Percentiles rank a stretch among this genome's conserved stretches.
Conservation (phyloP, 495 filamentous ascomycete species). For the Aspergillus taichungensis region DNA sequence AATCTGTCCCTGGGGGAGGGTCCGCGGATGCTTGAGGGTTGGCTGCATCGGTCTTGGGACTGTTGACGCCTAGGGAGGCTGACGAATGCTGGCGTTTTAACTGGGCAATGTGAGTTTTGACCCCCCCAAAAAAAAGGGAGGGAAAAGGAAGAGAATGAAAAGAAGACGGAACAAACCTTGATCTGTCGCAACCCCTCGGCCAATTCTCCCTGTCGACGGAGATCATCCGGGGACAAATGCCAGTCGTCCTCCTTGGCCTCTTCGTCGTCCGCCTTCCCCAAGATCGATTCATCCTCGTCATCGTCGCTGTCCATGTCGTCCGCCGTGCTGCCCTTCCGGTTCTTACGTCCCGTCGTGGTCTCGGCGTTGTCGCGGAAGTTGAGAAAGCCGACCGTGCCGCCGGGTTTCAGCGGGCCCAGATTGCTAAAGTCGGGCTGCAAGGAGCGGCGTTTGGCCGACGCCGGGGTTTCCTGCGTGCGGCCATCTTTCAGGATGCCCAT, state of each 20-base stretch:
- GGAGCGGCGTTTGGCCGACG: slow-evolving; percentile 61
- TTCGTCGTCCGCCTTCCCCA: slow-evolving; percentile 58
- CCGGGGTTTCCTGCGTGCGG: slow-evolving; percentile 49
- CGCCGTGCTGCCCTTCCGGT: slow-evolving; percentile 43
- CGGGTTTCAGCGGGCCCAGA: slow-evolving; percentile 74
- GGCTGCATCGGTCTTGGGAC: slow-evolving; percentile 23
- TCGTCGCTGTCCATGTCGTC: slow-evolving; percentile 69
- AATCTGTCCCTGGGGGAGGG: slow-evolving; percentile 26
- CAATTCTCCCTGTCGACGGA: slow-evolving; percentile 72
- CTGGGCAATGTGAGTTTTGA: slow-evolving; percentile 37
- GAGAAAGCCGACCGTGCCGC: slow-evolving; percentile 79
- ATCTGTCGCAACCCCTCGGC: slow-evolving; percentile 88
- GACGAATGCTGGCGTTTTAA: slow-evolving; percentile 92
- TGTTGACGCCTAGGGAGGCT: slow-evolving; percentile 53
- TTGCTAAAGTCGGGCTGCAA: slow-evolving; percentile 72
- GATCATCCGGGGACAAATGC: slow-evolving; percentile 66
- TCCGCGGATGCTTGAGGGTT: slow-evolving; percentile 38
- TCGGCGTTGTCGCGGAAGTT: slow-evolving; percentile 72
- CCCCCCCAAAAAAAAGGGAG: neutral
- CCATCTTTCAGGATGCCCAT: slow-evolving; percentile 72
- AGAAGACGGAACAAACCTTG: slow-evolving; percentile 51
- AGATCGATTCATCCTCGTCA: slow-evolving; percentile 50
- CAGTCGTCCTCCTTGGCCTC: slow-evolving; percentile 61
- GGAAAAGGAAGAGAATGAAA: neutral
- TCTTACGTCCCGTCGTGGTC: slow-evolving; percentile 40